Base-by-base conservation (phyloP, 768 basidiomycete genomes). In the Epithele typhae region DNA sequence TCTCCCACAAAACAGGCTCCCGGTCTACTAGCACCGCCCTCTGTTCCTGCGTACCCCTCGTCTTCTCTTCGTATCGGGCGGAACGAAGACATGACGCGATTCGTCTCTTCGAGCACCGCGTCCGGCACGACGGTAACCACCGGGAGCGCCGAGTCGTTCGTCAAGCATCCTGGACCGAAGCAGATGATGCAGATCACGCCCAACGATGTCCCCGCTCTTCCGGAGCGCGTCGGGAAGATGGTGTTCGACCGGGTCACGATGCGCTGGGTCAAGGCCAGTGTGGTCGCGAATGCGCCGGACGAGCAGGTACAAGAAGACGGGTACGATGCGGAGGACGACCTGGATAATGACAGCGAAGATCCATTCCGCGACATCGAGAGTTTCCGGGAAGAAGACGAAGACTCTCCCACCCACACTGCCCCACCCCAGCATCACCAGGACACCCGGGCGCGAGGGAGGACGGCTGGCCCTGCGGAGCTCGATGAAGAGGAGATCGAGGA, bases 311-410 rank as follows among this genome's bases (percentile, higher is more conserved):
- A 7, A 14, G 8, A 30, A 7, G 27, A 7, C 27, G 27, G 14
- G 27, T 7, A 14, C 27, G 35, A 36, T 6, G 8, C 35, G 8
- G 44, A 23, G 52, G 52, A 55, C 64, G 62, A 49, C 59, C 73
- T 68, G 23, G 62, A 57, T 68, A 71, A 76, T 34, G 72, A 76
- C 35, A 88, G 87, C 51, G 89, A 91, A 55, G 94, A 97, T 68
- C 88, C 91, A 7, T 97, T 97, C 66, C 79, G 80, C 25, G 93
- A 93, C 56, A 86, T 97, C 44, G 93, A 95, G 60, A 92, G 91
- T 56, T 62, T 93, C 57, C 71, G 77, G 25, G 85, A 87, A 45
- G 86, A 51, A 30, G 43, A 49, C 37, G 46, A 49, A 22, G 19
- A 21, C 15, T 40, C 43, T 32, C 34, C 14, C 10, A 40, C 34